Base-by-base conservation (phyloP, 371 early-diverging fungal genomes). In the Dipsacomyces acuminosporus region DNA sequence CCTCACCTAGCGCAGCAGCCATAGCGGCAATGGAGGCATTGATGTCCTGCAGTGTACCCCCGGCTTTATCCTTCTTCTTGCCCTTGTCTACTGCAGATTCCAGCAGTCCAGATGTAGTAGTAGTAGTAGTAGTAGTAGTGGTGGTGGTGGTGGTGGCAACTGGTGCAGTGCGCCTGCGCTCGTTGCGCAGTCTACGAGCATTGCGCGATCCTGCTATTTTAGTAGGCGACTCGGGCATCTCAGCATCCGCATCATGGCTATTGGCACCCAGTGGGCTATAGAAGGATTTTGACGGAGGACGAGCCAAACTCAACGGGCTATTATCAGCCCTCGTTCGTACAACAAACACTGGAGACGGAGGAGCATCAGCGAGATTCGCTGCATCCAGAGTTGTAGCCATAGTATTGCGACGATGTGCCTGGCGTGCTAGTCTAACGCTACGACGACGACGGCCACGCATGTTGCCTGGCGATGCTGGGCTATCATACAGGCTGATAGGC, bases 1-100 rank as follows among this genome's bases (percentile, higher is more conserved):
- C 69, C 25, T 69, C 69, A 23, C 69, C 69, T 40, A 69, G 47
- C 3, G 69, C 69, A 2, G 55, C 53, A 0, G 69, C 69, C 58
- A 67, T 51, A 18, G 47, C 59, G 1, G 69, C 69, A 30, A 69
- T 52, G n/a, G 60, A 59, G 11, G 49, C 46, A 8, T 23, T 34
- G 17, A 54, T n/a, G 8, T 54, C 53, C 17, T 33, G 33, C 26
- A 33, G 2, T 2, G 26, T 30, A 11, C 11, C 11, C 11, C 11
- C 30, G 11, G 30, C 11, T 7, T 5, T 11, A 30, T 11, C 30
- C 30, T 11, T 11, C 5, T 30, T 30, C 30, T 30, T 30, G n/a
- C n/a, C n/a, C n/a, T n/a, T n/a, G n/a, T n/a, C n/a, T n/a, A n/a
- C n/a, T n/a, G n/a, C n/a, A n/a, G n/a, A n/a, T n/a, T n/a, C n/a